Percentiles rank a stretch among this genome's conserved stretches.
Conservation (phyloP, 257 asterid species). For the Leonotis leonurus region DNA sequence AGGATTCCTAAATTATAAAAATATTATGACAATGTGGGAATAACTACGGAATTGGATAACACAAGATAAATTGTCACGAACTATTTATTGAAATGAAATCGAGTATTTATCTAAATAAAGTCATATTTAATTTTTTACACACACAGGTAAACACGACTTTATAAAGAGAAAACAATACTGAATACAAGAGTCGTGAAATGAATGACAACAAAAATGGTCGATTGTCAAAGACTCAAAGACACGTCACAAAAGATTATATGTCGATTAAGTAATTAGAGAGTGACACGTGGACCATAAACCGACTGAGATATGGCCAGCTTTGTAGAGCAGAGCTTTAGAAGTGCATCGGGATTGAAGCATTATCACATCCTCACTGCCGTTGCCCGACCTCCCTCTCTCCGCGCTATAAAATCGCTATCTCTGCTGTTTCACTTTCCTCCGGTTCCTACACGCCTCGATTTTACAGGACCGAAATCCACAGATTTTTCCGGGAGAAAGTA, state of each 20-base stretch:
- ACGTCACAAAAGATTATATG: background rate
- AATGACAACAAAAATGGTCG: too few species aligned
- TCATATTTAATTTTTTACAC: too few species aligned
- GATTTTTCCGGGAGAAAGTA: background rate
- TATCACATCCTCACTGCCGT: constrained; percentile 1
- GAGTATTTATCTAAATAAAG: too few species aligned
- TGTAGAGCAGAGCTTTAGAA: background rate
- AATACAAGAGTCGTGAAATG: too few species aligned
- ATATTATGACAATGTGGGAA: background rate
- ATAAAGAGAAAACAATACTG: too few species aligned
- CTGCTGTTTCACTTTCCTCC: background rate
- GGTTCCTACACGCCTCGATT: background rate
- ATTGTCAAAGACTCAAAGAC: too few species aligned
- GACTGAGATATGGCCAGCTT: constrained; percentile 10
- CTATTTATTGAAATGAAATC: too few species aligned
- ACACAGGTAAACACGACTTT: too few species aligned
- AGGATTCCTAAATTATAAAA: too few species aligned
- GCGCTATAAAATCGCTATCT: background rate
- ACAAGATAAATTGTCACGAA: too few species aligned
- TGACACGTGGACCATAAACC: background rate
- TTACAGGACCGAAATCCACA: background rate
- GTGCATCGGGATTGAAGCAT: too few species aligned
- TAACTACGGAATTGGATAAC: too few species aligned
- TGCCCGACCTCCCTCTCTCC: background rate
- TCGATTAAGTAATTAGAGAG: background rate